A percentile compares a stretch with the other conserved stretches of the same genome.
These are phyloP conservation scores for Scenedesmus sp. DNA, from an alignment of 163 green algal genomes.

Conservation along the genomic window DNA sequence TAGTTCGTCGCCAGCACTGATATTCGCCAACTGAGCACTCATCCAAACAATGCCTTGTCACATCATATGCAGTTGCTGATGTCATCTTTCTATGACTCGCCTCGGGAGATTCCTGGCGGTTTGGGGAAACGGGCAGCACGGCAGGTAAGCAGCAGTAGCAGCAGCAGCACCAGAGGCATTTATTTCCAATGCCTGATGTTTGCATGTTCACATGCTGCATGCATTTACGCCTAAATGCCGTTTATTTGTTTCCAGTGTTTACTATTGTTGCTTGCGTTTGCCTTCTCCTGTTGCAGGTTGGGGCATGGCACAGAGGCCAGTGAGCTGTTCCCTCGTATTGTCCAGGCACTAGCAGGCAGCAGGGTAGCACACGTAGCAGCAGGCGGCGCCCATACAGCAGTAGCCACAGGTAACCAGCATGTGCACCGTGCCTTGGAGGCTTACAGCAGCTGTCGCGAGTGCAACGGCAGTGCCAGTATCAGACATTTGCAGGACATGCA, in stretches of 20 bases:
- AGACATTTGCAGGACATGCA: not conserved
- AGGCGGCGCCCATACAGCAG: constrained; percentile 47
- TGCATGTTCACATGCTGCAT: not conserved
- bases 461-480: not conserved
- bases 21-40: not conserved
- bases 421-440: not conserved
- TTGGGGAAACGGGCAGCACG: constrained; percentile 53
- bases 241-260: not conserved
- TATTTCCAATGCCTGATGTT: not conserved
- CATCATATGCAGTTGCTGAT: not conserved
- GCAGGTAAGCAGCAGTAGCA: constrained; percentile 19
- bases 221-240: not conserved
- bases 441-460: not conserved
- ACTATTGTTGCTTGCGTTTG: not conserved
- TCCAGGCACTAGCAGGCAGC: constrained; percentile 15
- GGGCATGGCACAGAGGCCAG: constrained; percentile 37
- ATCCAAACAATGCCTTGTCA: not conserved
- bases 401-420: constrained; percentile 23
- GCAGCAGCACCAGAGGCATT: not conserved
- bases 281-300: not conserved
- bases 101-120: constrained; percentile 23
- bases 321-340: constrained; percentile 36
- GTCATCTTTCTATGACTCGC: not conserved
- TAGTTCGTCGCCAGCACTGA: not conserved
- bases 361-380: not conserved